These are phyloP conservation scores for Arthrinium puccinioides DNA, from an alignment of 2,329 filamentous ascomycete genomes.

Conservation along the genomic window DNA sequence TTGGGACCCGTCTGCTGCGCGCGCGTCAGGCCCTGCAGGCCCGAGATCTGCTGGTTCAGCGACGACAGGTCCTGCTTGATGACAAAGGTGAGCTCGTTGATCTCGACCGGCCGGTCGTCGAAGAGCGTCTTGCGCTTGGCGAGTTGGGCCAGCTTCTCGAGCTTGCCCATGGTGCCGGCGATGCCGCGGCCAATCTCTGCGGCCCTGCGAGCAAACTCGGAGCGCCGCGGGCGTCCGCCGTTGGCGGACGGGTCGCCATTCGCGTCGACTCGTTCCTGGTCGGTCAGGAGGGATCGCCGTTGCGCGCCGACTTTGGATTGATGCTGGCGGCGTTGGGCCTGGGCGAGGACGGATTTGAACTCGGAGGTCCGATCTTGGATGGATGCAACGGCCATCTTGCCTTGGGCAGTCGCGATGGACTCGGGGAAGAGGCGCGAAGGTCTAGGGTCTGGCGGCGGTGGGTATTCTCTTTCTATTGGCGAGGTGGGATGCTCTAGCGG, in stretches of 20 bases:
- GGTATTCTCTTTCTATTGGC: too few relatives aligned
- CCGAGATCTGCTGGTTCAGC: conserved; percentile 78
- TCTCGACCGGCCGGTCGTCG: conserved; percentile 92
- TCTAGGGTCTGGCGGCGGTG: too few relatives aligned
- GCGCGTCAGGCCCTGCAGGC: conserved; percentile 69
- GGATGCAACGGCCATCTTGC: conserved; percentile 58
- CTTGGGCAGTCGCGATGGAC: too few relatives aligned
- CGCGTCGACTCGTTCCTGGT: conserved; percentile 61
- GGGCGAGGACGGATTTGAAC: conserved; percentile 84
- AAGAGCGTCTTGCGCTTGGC: conserved; percentile 97
- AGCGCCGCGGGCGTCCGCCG: conserved; percentile 51
- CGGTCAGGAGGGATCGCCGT: conserved; percentile 70
- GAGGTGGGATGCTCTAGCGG: too few relatives aligned
- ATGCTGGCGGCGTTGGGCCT: conserved; percentile 74
- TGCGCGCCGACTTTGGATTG: conserved; percentile 71
- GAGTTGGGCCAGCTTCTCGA: conserved; percentile 87
- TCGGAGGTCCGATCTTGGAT: conserved; percentile 96
- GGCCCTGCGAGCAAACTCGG: conserved; percentile 88
- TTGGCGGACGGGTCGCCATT: conserved; percentile 39
- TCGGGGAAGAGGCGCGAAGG: too few relatives aligned
- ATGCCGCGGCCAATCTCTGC: conserved; percentile 91
- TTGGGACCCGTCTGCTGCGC: conserved; percentile 59
- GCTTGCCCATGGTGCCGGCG: conserved; percentile 84
- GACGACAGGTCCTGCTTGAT: conserved; percentile 94
- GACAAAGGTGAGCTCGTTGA: conserved; percentile 92